Conservation (phyloP, 306 rosid genomes). For the Vachellia collinsii region DNA sequence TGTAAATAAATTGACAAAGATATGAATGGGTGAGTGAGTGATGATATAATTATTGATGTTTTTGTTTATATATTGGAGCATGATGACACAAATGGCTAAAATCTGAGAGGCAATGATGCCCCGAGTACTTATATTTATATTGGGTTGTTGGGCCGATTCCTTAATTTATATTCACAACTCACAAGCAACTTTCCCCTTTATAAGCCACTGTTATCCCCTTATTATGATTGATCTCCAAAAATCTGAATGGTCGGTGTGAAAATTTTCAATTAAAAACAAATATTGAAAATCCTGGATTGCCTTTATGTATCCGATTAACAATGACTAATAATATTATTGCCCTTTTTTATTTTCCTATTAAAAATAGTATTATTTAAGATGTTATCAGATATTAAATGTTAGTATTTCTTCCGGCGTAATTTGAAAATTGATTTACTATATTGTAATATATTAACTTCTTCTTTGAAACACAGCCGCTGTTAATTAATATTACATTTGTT, state of each 20-base stretch:
- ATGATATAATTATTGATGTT: background rate
- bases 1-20: background rate
- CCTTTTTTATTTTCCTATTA: no score
- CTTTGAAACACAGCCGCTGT: no score
- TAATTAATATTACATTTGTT: no score
- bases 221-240: no score
- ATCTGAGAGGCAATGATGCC: slow-evolving; percentile 1
- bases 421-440: no score
- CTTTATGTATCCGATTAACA: background rate
- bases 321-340: no score
- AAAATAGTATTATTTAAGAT: no score
- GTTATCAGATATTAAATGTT: no score
- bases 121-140: background rate
- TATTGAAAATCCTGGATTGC: background rate
- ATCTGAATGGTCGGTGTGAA: background rate
- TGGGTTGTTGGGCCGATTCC: slow-evolving; percentile 10
- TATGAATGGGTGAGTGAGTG: background rate
- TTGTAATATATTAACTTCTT: no score
- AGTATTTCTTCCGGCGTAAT: no score
- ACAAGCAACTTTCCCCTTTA: background rate
- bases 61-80: background rate
- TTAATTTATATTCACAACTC: background rate
- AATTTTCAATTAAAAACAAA: background rate
- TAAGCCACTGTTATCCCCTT: slow-evolving; percentile 3
- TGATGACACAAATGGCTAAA: background rate